Evolutionary conservation across 1,284 basidiomycete genomes (phyloP).

Genomic region (Anthracocystis setariae): DNA sequence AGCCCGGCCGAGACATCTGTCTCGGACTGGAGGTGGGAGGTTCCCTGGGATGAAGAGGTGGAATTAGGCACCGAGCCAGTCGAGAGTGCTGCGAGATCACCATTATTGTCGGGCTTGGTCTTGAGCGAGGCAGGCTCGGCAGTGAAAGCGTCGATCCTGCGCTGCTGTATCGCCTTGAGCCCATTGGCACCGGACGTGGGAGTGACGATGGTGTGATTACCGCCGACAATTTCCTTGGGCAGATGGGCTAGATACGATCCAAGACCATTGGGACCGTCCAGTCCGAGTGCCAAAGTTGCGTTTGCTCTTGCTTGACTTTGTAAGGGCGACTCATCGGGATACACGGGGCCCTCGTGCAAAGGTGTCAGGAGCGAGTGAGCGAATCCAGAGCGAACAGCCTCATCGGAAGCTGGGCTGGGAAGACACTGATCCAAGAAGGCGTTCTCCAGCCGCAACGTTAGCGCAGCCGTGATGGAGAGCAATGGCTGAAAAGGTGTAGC

Average conservation of each 20-base stretch:
- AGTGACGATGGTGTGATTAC: constrained; percentile 44
- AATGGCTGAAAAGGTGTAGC: constrained; percentile 38
- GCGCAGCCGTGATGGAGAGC: constrained; percentile 34
- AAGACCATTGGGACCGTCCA: constrained; percentile 43
- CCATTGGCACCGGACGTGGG: constrained; percentile 35
- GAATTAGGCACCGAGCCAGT: constrained; percentile 2
- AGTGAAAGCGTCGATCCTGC: constrained; percentile 16
- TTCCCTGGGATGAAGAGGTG: not conserved
- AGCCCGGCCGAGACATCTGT: constrained; percentile 1
- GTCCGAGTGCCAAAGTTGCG: constrained; percentile 33
- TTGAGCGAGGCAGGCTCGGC: constrained; percentile 3
- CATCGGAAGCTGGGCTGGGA: not conserved
- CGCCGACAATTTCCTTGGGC: constrained; percentile 29
- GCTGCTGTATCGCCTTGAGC: constrained; percentile 23
- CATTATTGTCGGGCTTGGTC: constrained; percentile 24
- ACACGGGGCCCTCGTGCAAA: constrained; percentile 45
- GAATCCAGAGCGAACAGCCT: constrained; percentile 28
- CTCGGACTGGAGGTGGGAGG: not conserved
- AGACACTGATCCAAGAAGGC: constrained; percentile 25
- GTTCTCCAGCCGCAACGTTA: constrained; percentile 32
- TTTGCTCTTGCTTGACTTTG: constrained; percentile 34
- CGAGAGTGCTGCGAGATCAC: constrained; percentile 29
- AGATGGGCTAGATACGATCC: constrained; percentile 41
- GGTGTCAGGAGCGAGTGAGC: constrained; percentile 43
- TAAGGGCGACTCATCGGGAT: constrained; percentile 45